Base-by-base conservation (phyloP, 306 rosid species). In the Pterocarpus macrocarpus region DNA sequence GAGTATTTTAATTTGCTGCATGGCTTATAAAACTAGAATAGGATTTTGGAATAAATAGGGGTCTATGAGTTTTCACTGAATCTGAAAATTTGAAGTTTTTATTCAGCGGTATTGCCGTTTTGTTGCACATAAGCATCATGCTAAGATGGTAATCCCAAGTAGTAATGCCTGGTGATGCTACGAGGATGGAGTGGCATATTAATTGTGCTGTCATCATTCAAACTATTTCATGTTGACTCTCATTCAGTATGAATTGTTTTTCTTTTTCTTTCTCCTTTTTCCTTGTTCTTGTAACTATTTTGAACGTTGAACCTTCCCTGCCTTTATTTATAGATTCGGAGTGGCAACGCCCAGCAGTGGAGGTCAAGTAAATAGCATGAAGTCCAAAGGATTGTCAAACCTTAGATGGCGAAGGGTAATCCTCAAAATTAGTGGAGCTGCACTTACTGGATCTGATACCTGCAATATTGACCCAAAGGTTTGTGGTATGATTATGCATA, bases 381-480 rank as follows among this genome's bases (percentile, higher is more conserved):
- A 91, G 86, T 80, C 92, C 52, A 95, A 95, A 88, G 64, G 94
- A 64, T 72, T 84, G 73, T 44, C 92, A 50, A 90, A 81, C 78
- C 88, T 88, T 61, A 83, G 90, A 89, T 91, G 99, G 98, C 88
- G 95, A 52, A 90, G 99, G 90, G 96, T 95, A n/a, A 90, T 95
- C 75, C 87, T 95, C 72, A 95, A 95, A 89, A 90, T 95, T 67
- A 95, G 98, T 79, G 97, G 99, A 59, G 92, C 89, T 30, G 95
- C 98, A 84, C 98, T 95, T 75, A 87, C 97, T 44, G 97, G 97
- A 63, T 87, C 92, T 73, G 93, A 88, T 78, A 90, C 92, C 73
- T 88, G 91, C 88, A 93, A 91, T 70, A 84, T 92, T 72, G 97
- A 95, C 88, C 88, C 97, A 36, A 92, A 91, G 98, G 98, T 92